Percentiles rank a stretch among this genome's conserved stretches.
phyloP scores from a whole-genome alignment of 2,329 filamentous ascomycete species.

The Aspergillus niger region DNA sequence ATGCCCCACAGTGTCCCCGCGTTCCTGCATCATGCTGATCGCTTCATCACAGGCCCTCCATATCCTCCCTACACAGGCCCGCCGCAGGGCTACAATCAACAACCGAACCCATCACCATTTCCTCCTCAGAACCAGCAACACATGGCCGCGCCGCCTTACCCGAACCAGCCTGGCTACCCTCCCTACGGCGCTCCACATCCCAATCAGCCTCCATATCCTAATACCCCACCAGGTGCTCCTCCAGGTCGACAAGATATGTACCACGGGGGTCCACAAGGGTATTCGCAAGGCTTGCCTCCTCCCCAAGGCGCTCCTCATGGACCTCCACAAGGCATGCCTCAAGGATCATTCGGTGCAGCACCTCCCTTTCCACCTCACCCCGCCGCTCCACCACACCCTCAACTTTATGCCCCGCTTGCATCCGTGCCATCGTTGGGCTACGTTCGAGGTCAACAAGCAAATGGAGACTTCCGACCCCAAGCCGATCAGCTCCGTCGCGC shows the following conservation, averaged over 20 bases:
- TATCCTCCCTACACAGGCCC: conserved; percentile 19
- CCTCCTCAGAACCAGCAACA: background rate
- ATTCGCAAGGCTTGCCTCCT: background rate
- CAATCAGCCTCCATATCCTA: background rate
- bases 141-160: background rate
- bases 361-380: background rate
- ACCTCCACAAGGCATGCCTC: conserved; percentile 18
- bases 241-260: background rate
- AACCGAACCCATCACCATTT: background rate
- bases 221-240: background rate
- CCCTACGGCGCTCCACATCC: conserved; percentile 20
- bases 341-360: background rate
- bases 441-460: conserved; percentile 67
- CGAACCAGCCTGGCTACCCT: background rate
- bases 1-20: background rate
- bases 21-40: background rate
- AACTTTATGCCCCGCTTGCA: conserved; percentile 40
- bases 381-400: conserved; percentile 36
- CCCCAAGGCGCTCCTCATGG: conserved; percentile 24
- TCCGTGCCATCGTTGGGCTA: conserved; percentile 74
- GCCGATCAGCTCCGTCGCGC: conserved; percentile 73
- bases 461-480: conserved; percentile 66
- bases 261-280: background rate
- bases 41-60: conserved; percentile 24
- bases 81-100: background rate